These are phyloP conservation scores for Xylariaceae sp. DNA, from an alignment of 2,329 filamentous ascomycete species.

Conservation along the genomic window DNA sequence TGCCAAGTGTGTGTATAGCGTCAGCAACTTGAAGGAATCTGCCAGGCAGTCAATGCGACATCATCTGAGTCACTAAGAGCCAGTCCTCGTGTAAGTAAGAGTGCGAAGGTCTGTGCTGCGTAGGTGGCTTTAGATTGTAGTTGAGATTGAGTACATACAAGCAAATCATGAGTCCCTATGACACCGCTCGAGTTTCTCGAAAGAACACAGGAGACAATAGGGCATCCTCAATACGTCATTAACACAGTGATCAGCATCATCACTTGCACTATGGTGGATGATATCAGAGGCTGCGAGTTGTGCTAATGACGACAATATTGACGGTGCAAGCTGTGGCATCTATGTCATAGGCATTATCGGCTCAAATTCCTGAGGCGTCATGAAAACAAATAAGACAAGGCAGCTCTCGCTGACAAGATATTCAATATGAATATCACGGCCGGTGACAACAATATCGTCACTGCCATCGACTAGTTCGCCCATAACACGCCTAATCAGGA, in stretches of 20 bases:
- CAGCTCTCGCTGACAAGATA: slow-evolving; percentile 54
- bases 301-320: slow-evolving; percentile 32
- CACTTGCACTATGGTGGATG: slow-evolving; percentile 42
- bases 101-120: neutral
- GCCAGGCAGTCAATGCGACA: slow-evolving; percentile 3
- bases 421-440: slow-evolving; percentile 39
- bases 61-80: slow-evolving; percentile 4
- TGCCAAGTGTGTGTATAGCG: slow-evolving; percentile 11
- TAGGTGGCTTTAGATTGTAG: neutral
- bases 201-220: slow-evolving; percentile 6
- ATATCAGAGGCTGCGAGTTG: slow-evolving; percentile 23
- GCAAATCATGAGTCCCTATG: slow-evolving; percentile 31
- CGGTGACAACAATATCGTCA: slow-evolving; percentile 35
- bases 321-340: slow-evolving; percentile 48
- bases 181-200: slow-evolving; percentile 36
- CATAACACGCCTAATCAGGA: slow-evolving; percentile 48
- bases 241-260: slow-evolving; percentile 50
- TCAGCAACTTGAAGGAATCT: slow-evolving; percentile 20
- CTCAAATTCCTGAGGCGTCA: slow-evolving; percentile 50
- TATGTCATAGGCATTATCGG: slow-evolving; percentile 41
- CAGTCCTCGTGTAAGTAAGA: slow-evolving; percentile 11
- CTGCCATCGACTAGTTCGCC: slow-evolving; percentile 46
- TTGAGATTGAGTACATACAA: slow-evolving; percentile 21
- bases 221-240: slow-evolving; percentile 48
- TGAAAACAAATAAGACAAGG: slow-evolving; percentile 48